Percentiles rank a stretch among this genome's conserved stretches.
Conservation (phyloP, 345 rosid species). For the Citrus australasica region DNA sequence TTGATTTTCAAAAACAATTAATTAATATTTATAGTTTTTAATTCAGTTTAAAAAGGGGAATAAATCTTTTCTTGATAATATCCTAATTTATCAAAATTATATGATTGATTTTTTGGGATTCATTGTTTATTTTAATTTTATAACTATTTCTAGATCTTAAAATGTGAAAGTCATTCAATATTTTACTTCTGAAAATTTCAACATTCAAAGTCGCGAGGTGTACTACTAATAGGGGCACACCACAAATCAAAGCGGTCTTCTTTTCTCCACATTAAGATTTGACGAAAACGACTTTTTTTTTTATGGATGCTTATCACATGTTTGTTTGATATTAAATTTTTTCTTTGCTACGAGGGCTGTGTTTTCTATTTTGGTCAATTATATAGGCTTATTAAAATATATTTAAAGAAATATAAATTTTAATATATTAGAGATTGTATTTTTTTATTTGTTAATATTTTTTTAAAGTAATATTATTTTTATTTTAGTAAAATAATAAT, state of each 20-base stretch:
- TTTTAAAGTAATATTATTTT: too few relatives aligned
- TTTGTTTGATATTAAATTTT: neutral
- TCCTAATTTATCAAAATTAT: neutral
- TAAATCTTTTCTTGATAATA: too few relatives aligned
- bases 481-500: too few relatives aligned
- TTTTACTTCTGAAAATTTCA: neutral
- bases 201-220: neutral
- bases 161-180: neutral
- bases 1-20: neutral
- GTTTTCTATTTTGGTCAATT: neutral
- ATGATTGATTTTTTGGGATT: neutral
- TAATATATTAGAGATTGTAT: too few relatives aligned
- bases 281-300: neutral
- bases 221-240: neutral
- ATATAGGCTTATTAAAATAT: too few relatives aligned
- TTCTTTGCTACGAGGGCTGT: neutral
- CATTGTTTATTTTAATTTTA: neutral
- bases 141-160: neutral
- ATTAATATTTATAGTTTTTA: neutral
- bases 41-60: neutral
- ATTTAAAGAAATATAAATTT: too few relatives aligned
- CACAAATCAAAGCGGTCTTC: neutral
- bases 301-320: neutral
- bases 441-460: too few relatives aligned
- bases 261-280: neutral